Conservation (phyloP, 208 protist genomes). For the Lotmaria passim region DNA sequence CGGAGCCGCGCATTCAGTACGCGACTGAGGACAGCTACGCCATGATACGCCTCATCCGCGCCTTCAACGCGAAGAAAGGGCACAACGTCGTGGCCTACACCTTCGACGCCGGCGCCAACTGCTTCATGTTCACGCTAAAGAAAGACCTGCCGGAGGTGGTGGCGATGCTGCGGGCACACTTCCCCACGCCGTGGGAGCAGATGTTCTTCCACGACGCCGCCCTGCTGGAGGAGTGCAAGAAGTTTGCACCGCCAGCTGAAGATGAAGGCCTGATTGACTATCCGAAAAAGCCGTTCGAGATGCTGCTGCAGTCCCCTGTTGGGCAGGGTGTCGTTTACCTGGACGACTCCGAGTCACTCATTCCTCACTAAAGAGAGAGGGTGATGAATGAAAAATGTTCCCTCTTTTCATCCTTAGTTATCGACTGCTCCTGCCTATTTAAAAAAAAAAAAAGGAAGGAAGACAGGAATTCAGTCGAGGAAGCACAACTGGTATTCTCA, state of each 20-base stretch:
- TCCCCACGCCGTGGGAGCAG: slow-evolving; percentile 79
- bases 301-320: slow-evolving; percentile 86
- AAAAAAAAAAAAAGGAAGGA: not conserved
- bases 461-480: not conserved
- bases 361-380: slow-evolving; percentile 13
- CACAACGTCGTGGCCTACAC: slow-evolving; percentile 96
- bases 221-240: slow-evolving; percentile 58
- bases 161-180: slow-evolving; percentile 88
- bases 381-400: no score
- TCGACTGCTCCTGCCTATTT: no score
- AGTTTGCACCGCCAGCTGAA: slow-evolving; percentile 27
- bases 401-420: no score
- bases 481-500: not conserved
- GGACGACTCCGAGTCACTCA: slow-evolving; percentile 59
- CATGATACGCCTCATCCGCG: slow-evolving; percentile 95
- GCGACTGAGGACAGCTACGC: slow-evolving; percentile 96
- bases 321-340: slow-evolving; percentile 70
- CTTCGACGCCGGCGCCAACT: slow-evolving; percentile 99
- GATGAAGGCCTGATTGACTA: slow-evolving; percentile 78
- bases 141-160: slow-evolving; percentile 88
- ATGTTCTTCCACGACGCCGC: slow-evolving; percentile 74
- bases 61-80: slow-evolving; percentile 89
- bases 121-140: slow-evolving; percentile 96
- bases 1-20: slow-evolving; percentile 98
- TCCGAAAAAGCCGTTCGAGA: slow-evolving; percentile 80